A percentile compares a stretch with the other conserved stretches of the same genome.
These are phyloP conservation scores for Aureobasidium uvarum DNA, from an alignment of 2,329 filamentous ascomycete genomes.

Conservation along the genomic window DNA sequence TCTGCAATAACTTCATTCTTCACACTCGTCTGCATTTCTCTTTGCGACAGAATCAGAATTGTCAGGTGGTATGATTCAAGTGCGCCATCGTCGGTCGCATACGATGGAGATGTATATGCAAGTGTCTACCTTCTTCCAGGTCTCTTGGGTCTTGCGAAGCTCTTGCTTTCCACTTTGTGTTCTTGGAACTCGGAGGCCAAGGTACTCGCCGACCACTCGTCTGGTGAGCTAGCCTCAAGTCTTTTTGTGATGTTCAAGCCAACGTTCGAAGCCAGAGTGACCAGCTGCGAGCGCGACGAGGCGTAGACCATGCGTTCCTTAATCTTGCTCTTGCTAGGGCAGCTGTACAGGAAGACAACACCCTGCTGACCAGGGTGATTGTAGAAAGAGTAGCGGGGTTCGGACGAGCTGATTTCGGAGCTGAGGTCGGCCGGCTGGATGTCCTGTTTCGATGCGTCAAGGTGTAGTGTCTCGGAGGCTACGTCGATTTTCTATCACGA, in stretches of 20 bases:
- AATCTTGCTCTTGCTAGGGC: conserved; percentile 68
- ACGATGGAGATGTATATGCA: background rate
- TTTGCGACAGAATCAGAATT: background rate
- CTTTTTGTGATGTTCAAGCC: conserved; percentile 67
- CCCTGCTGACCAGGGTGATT: conserved; percentile 59
- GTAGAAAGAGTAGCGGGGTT: conserved; percentile 78
- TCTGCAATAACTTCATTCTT: background rate
- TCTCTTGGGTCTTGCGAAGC: conserved; percentile 75
- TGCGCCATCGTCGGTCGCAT: background rate
- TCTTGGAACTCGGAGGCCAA: conserved; percentile 68
- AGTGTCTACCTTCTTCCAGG: conserved; percentile 58
- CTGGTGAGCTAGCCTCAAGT: conserved; percentile 62
- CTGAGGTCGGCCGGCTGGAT: conserved; percentile 60
- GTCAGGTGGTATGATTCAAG: background rate
- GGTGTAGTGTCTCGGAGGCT: conserved; percentile 65
- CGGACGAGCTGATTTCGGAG: conserved; percentile 60
- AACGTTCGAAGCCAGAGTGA: conserved; percentile 64
- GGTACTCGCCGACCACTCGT: conserved; percentile 66
- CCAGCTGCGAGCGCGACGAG: conserved; percentile 58
- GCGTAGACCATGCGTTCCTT: conserved; percentile 86
- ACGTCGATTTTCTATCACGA: conserved; percentile 65
- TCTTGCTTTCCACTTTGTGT: conserved; percentile 62
- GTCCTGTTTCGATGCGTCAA: conserved; percentile 56
- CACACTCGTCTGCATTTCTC: background rate
- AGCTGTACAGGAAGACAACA: conserved; percentile 80